Conservation (phyloP, 495 filamentous ascomycete genomes). For the Podospora pseudoanserina region DNA sequence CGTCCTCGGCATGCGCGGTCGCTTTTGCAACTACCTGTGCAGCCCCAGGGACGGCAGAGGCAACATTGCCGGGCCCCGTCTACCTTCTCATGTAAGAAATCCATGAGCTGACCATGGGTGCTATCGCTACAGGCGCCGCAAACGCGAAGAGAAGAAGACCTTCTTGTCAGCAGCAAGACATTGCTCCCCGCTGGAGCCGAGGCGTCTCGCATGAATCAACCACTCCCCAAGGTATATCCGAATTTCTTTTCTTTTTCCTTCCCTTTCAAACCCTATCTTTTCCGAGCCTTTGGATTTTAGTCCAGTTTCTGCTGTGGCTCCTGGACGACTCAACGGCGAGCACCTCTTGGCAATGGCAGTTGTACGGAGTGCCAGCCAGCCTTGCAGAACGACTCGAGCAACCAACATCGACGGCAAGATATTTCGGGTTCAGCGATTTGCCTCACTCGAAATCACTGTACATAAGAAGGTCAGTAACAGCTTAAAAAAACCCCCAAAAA, state of each 20-base stretch:
- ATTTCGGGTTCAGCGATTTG: not conserved
- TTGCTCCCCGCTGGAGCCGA: constrained; percentile 39
- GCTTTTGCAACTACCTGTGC: not conserved
- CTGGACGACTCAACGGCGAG: not conserved
- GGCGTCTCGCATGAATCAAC: constrained; percentile 49
- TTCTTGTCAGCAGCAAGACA: constrained; percentile 28
- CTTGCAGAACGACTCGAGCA: not conserved
- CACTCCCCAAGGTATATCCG: constrained; percentile 45
- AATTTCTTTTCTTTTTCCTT: constrained; percentile 11
- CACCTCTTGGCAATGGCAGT: not conserved
- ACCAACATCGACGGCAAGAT: not conserved
- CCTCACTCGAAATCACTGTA: not conserved
- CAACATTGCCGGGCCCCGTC: not conserved
- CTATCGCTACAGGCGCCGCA: constrained; percentile 21
- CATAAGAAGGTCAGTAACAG: not conserved
- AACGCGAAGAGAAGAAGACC: constrained; percentile 10
- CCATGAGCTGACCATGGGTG: not conserved
- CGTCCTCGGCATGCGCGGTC: not conserved
- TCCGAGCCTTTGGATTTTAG: not conserved
- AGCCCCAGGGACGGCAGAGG: not conserved
- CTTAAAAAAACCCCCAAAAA: not conserved
- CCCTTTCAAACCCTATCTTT: not conserved
- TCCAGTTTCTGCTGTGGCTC: not conserved
- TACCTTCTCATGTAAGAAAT: not conserved
- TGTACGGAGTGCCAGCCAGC: not conserved